Conservation (phyloP, 768 basidiomycete genomes). For the Coprinopsis sp. region DNA sequence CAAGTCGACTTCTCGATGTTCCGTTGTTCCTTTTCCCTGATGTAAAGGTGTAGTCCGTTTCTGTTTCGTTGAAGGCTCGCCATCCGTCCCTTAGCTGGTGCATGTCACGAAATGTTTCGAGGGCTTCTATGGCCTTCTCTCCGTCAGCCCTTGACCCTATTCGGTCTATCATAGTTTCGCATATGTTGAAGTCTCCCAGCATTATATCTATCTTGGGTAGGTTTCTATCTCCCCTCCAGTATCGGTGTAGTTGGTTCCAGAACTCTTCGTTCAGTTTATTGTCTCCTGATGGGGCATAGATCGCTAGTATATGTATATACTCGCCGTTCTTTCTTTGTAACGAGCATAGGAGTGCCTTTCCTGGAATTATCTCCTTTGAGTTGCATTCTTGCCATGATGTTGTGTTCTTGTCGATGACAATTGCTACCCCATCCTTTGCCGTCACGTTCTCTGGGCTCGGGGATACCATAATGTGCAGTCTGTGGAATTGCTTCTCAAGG, state of each 20-base stretch:
- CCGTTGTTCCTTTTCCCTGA: constrained; percentile 3
- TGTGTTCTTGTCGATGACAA: constrained; percentile 28
- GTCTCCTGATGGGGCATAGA: constrained; percentile 32
- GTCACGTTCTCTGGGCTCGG: constrained; percentile 6
- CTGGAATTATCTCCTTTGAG: constrained; percentile 18
- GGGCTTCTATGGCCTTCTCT: constrained; percentile 2
- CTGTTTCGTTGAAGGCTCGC: constrained; percentile 17
- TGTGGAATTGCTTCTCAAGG: neutral
- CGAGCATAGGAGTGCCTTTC: constrained; percentile 19
- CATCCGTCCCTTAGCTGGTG: constrained; percentile 25
- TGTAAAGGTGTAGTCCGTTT: constrained; percentile 20
- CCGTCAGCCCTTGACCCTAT: constrained; percentile 22
- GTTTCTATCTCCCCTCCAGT: too few relatives aligned
- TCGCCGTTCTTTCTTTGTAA: constrained; percentile 13
- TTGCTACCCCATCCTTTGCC: constrained; percentile 25
- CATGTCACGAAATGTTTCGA: constrained; percentile 14
- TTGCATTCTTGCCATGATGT: constrained; percentile 12
- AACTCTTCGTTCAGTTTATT: constrained; percentile 22
- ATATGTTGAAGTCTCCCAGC: constrained; percentile 39
- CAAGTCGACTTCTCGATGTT: constrained; percentile 21
- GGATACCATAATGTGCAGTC: neutral
- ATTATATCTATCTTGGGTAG: constrained; percentile 26
- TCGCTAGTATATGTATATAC: constrained; percentile 22
- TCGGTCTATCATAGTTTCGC: constrained; percentile 33
- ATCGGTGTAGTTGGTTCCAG: constrained; percentile 19